These are phyloP conservation scores for Berberis thunbergii DNA, from an alignment of 164 flowering plant genomes.

Conservation along the genomic window DNA sequence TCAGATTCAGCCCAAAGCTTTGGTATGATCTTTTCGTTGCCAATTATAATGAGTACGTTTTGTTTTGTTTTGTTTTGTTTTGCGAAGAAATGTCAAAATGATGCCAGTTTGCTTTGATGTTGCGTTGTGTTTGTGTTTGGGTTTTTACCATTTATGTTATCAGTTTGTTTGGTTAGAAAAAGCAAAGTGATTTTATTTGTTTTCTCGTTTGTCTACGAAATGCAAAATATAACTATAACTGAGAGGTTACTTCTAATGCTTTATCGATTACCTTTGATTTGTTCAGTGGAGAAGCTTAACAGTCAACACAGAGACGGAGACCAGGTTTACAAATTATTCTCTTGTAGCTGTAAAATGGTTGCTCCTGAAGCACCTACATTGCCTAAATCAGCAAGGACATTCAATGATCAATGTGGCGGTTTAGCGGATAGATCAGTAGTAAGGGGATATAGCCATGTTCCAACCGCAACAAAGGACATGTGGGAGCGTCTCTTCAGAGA, in stretches of 20 bases:
- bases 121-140: no score
- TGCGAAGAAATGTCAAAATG: no score
- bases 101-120: no score
- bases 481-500: conserved; percentile 74
- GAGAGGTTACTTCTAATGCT: not conserved
- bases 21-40: no score
- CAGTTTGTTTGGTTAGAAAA: no score
- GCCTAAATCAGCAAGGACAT: conserved; percentile 15
- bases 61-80: no score
- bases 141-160: no score
- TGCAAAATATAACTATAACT: no score
- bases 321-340: not conserved
- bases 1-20: no score
- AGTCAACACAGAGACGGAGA: conserved; percentile 13
- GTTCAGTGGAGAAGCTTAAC: conserved; percentile 7
- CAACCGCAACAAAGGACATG: conserved; percentile 25
- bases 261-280: not conserved
- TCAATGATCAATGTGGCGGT: conserved; percentile 4
- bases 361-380: conserved; percentile 33
- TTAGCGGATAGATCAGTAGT: conserved; percentile 5
- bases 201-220: no score
- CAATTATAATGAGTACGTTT: no score
- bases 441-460: conserved; percentile 20
- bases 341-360: not conserved
- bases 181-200: no score